A percentile compares a stretch with the other conserved stretches of the same genome.
Evolutionary conservation across 2,329 filamentous ascomycete genomes (phyloP).

Genomic region (Aspergillus clavatus): DNA sequence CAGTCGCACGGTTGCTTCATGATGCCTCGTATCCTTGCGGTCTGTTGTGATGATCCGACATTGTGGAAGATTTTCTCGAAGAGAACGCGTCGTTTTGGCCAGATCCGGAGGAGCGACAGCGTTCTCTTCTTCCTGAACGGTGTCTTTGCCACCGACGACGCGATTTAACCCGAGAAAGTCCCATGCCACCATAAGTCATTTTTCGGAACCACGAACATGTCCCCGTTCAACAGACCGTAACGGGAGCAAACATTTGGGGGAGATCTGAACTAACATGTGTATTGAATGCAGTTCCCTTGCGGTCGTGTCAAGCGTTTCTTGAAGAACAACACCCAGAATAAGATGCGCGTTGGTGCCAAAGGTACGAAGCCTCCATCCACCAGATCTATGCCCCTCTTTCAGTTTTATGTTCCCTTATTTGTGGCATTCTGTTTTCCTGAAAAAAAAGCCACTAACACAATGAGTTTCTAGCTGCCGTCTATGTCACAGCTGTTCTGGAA

Average conservation of each 20-base stretch:
- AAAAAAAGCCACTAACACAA: slow-evolving; percentile 15
- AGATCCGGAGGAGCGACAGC: background rate
- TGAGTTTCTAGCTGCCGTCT: slow-evolving; percentile 67
- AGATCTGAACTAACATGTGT: slow-evolving; percentile 27
- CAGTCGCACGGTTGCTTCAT: background rate
- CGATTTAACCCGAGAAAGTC: no score
- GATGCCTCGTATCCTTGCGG: slow-evolving; percentile 3
- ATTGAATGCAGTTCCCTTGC: slow-evolving; percentile 74
- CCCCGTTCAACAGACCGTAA: background rate
- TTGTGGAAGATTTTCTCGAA: background rate
- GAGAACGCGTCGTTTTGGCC: background rate
- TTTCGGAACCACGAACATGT: background rate
- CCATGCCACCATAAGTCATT: background rate
- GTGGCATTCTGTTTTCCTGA: background rate
- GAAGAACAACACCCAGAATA: slow-evolving; percentile 98
- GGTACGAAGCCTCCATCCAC: slow-evolving; percentile 32
- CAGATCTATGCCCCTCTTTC: no score
- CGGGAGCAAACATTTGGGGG: background rate
- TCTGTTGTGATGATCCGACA: slow-evolving; percentile 1
- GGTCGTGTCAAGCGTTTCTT: slow-evolving; percentile 99
- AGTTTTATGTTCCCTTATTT: background rate
- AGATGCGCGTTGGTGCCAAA: slow-evolving; percentile 99
- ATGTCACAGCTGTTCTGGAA: slow-evolving; percentile 95
- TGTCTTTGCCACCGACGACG: background rate
- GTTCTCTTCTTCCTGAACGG: background rate